These are phyloP conservation scores for Helenozyma rhizophorensis DNA, from an alignment of 805 yeast species.

Conservation along the genomic window DNA sequence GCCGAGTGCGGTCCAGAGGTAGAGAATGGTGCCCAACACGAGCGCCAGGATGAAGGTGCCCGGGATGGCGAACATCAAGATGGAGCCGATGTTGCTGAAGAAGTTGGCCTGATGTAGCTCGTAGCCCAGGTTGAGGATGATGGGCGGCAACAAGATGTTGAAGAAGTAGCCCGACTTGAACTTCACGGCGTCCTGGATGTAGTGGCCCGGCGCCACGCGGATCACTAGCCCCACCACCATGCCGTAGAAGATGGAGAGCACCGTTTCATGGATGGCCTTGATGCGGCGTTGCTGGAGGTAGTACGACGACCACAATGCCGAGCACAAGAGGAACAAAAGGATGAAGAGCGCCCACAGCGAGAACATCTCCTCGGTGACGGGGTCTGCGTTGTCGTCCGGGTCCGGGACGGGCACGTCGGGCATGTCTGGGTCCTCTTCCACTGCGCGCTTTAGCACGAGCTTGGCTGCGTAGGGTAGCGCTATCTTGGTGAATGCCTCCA, in stretches of 20 bases:
- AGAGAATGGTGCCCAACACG: conserved; percentile 84
- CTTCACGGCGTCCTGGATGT: conserved; percentile 94
- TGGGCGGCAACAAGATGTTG: conserved; percentile 92
- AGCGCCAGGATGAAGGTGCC: conserved; percentile 93
- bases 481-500: too few species aligned
- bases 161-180: conserved; percentile 93
- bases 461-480: conserved; percentile 5
- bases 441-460: conserved; percentile 30
- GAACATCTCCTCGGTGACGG: conserved; percentile 90
- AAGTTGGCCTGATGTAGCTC: conserved; percentile 95
- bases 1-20: conserved; percentile 87
- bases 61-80: conserved; percentile 90
- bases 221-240: conserved; percentile 92
- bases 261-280: conserved; percentile 97
- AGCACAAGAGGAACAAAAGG: conserved; percentile 68
- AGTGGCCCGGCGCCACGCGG: conserved; percentile 91
- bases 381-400: conserved; percentile 62
- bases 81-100: conserved; percentile 86
- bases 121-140: conserved; percentile 92
- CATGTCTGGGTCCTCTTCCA: conserved; percentile 24
- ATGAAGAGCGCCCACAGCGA: conserved; percentile 97
- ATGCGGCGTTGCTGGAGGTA: conserved; percentile 86
- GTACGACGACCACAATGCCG: conserved; percentile 94
- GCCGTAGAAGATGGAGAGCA: conserved; percentile 91
- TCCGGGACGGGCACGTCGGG: conserved; percentile 46